phyloP scores from a whole-genome alignment of 495 filamentous ascomycete genomes.

The Penicillium steckii region DNA sequence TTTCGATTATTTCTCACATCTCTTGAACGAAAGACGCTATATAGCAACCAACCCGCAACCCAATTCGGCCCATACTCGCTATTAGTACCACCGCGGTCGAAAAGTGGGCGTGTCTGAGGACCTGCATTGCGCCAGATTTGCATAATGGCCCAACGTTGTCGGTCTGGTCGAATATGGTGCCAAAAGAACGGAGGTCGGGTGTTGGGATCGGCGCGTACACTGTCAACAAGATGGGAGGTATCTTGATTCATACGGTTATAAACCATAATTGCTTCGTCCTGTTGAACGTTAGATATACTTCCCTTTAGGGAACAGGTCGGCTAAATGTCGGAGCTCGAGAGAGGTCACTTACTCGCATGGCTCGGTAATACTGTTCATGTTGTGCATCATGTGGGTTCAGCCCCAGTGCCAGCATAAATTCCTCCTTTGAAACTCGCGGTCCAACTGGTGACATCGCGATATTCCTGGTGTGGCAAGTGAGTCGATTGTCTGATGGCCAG shows the following conservation, averaged over 20 bases:
- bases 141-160: constrained; percentile 39
- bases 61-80: constrained; percentile 54
- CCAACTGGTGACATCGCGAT: constrained; percentile 32
- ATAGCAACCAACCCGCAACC: constrained; percentile 58
- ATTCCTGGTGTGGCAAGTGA: not conserved
- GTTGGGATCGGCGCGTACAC: constrained; percentile 30
- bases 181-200: constrained; percentile 45
- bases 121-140: constrained; percentile 39
- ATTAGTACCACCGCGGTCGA: constrained; percentile 36
- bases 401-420: constrained; percentile 44
- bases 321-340: not conserved
- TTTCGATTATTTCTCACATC: constrained; percentile 56
- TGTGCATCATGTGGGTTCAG: constrained; percentile 39
- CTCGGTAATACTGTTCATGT: constrained; percentile 43
- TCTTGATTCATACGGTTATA: constrained; percentile 45
- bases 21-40: constrained; percentile 57
- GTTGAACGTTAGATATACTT: not conserved
- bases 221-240: constrained; percentile 40
- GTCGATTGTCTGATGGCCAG: not conserved
- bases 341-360: constrained; percentile 39
- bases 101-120: constrained; percentile 35
- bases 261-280: constrained; percentile 49
- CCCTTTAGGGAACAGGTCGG: not conserved
- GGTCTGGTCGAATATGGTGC: constrained; percentile 45
- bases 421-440: constrained; percentile 46